Evolutionary conservation across 441 rosid genomes (phyloP).

Genomic region (Pelargonium australe): DNA sequence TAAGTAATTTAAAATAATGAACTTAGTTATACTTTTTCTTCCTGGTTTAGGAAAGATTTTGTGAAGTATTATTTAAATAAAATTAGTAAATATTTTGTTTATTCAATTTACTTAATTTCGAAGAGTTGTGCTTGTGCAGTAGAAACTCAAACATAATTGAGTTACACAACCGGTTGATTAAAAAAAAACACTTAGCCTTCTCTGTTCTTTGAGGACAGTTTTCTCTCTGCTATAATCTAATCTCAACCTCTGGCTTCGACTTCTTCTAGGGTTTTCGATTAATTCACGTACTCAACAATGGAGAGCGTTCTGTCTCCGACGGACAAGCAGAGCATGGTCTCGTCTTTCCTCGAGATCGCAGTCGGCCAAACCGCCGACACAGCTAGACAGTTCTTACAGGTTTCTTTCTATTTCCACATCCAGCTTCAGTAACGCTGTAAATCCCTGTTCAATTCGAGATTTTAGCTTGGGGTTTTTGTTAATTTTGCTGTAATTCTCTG

Average conservation of each 20-base stretch:
- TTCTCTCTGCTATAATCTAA: neutral
- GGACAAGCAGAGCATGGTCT: conserved; percentile 64
- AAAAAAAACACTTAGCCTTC: neutral
- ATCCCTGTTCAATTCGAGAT: neutral
- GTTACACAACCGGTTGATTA: too few species aligned
- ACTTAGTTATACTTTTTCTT: too few species aligned
- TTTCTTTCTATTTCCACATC: conserved; percentile 11
- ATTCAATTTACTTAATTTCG: too few species aligned
- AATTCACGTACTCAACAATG: conserved; percentile 19
- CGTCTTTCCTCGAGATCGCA: conserved; percentile 94
- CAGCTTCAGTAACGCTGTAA: neutral
- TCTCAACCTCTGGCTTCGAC: neutral
- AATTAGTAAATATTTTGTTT: too few species aligned
- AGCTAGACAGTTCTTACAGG: conserved; percentile 83
- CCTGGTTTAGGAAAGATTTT: too few species aligned
- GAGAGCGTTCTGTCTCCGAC: conserved; percentile 45
- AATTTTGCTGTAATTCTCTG: conserved; percentile 9
- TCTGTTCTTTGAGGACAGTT: neutral
- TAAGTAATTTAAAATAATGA: too few species aligned
- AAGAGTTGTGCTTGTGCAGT: too few species aligned
- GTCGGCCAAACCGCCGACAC: conserved; percentile 84
- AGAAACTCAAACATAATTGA: too few species aligned
- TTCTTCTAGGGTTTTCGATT: conserved; percentile 19
- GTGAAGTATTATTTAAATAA: too few species aligned
- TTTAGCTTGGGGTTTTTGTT: conserved; percentile 1